Conservation (phyloP, 192 early-diverging fungal species). For the Coemansia sp. region DNA sequence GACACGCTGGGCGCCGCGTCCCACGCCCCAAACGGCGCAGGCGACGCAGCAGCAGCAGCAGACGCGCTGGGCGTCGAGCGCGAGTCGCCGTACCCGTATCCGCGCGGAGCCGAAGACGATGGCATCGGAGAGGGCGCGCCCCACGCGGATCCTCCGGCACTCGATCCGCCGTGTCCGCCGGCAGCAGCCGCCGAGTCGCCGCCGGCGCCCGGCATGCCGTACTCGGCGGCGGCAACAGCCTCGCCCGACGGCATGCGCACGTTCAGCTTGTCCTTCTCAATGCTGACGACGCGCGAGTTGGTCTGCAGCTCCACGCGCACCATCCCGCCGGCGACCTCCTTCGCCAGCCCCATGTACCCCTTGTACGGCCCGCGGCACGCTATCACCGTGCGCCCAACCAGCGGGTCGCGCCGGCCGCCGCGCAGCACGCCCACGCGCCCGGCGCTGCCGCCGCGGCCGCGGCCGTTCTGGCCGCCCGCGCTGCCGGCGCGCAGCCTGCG, state of each 20-base stretch:
- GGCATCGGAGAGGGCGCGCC: constrained; percentile 18
- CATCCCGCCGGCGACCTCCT: constrained; percentile 70
- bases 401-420: constrained; percentile 48
- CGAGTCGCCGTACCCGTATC: constrained; percentile 34
- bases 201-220: constrained; percentile 1
- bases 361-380: constrained; percentile 89
- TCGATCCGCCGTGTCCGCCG: not conserved
- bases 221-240: constrained; percentile 54
- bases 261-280: constrained; percentile 75
- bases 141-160: constrained; percentile 9
- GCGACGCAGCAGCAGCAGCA: constrained; percentile 52
- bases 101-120: constrained; percentile 2
- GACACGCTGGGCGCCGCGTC: constrained; percentile 24
- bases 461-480: constrained; percentile 9
- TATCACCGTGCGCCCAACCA: constrained; percentile 76
- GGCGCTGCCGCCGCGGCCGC: constrained; percentile 31
- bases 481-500: constrained; percentile 28
- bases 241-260: constrained; percentile 62
- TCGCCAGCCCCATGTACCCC: constrained; percentile 96
- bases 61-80: not conserved
- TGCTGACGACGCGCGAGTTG: constrained; percentile 75
- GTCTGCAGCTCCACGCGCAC: constrained; percentile 94
- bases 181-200: not conserved
- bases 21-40: constrained; percentile 61
- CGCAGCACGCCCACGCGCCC: constrained; percentile 47